phyloP scores from a whole-genome alignment of 768 basidiomycete genomes.

The Serpula lacrymans region DNA sequence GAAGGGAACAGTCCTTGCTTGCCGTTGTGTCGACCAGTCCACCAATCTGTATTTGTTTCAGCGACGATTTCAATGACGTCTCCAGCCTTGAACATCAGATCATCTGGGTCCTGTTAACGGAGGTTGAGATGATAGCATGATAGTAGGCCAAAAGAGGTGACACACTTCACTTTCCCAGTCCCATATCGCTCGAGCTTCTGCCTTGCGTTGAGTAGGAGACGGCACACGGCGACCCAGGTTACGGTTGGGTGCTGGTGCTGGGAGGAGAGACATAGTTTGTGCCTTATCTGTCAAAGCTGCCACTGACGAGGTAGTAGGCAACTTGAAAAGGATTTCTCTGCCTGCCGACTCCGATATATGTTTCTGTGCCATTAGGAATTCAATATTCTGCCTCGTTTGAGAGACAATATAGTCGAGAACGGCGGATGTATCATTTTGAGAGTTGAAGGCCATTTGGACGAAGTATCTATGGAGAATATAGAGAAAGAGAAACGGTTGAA shows the following conservation, averaged over 20 bases:
- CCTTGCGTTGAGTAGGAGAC: slow-evolving; percentile 5
- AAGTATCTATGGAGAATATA: slow-evolving; percentile 16
- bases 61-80: slow-evolving; percentile 78
- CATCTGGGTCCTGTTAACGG: slow-evolving; percentile 60
- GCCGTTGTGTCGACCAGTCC: slow-evolving; percentile 70
- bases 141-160: neutral
- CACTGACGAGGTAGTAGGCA: slow-evolving; percentile 24
- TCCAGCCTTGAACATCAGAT: slow-evolving; percentile 70
- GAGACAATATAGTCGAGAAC: slow-evolving; percentile 37
- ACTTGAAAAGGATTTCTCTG: slow-evolving; percentile 34
- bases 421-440: slow-evolving; percentile 14
- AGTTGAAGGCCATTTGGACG: slow-evolving; percentile 6
- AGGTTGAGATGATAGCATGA: no score
- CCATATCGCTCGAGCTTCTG: slow-evolving; percentile 28
- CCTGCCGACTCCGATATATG: slow-evolving; percentile 40
- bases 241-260: no score
- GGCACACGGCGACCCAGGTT: slow-evolving; percentile 1
- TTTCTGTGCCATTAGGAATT: slow-evolving; percentile 41
- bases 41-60: slow-evolving; percentile 90
- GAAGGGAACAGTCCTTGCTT: slow-evolving; percentile 76
- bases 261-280: slow-evolving; percentile 21
- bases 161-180: slow-evolving; percentile 27
- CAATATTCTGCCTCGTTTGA: slow-evolving; percentile 45
- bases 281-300: slow-evolving; percentile 19
- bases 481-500: slow-evolving; percentile 12